Base-by-base conservation (phyloP, 2,329 filamentous ascomycete species). In the Neofusicoccum parvum region DNA sequence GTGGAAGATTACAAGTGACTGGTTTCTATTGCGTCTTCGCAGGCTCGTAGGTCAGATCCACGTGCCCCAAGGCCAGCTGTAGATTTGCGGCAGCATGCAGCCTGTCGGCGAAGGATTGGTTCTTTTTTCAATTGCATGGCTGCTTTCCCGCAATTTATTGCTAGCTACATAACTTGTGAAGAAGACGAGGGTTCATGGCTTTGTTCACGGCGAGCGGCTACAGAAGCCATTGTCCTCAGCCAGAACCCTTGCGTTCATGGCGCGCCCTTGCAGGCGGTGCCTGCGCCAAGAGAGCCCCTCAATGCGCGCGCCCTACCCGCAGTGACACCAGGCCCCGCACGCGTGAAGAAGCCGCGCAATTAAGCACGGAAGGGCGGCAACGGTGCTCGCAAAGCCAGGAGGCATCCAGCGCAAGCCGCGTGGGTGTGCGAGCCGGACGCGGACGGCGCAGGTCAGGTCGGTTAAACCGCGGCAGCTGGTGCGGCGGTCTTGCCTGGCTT, bases 401-500 rank as follows among this genome's bases (percentile, higher is more conserved):
- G 48, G 15, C 17, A 27, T 10, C 48, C 5, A 14, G 6, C 9
- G 46, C 46, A 37, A 36, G n/a, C 43, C 9, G 11, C 6, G 32
- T 51, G 46, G 45, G 45, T 43, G 32, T 34, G 14, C 37, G 10
- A 32, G 37, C 59, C 15, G 14, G 36, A 39, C 37, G 54, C 23
- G 27, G 27, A 27, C 12, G 23, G 34, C 17, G 23, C 37, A 41
- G 59, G 37, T 20, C 37, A 46, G 41, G 48, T 62, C 60, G 60
- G 60, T 34, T 9, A 53, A 63, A 63, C 60, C 2, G 39, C 60
- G 60, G 60, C 20, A 34, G 20, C 34, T n/a, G 15, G 15, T 27
- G 48, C 37, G 36, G 62, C 63, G 53, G 41, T 49, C 51, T 17
- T 62, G 49, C 43, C 62, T 64, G 62, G 62, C 49, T 65, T 54